Conservation (phyloP, 129 eudicot genomes). For the Rutidosis leptorrhynchoides region DNA sequence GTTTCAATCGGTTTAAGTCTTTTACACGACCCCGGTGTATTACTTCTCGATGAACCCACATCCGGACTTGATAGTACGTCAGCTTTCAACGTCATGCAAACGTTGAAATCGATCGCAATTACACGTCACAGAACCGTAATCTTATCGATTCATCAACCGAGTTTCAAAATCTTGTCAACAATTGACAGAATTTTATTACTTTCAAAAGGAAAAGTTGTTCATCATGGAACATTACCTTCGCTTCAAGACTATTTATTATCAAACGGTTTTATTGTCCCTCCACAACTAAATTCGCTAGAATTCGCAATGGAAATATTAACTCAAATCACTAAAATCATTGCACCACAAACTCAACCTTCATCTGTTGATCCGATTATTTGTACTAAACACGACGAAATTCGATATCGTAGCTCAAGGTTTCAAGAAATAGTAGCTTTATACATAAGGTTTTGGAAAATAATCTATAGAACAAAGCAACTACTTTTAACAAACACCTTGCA, state of each 20-base stretch:
- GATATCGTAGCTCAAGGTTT: constrained; percentile 65
- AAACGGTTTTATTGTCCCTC: constrained; percentile 72
- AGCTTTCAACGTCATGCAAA: constrained; percentile 79
- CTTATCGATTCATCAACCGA: constrained; percentile 88
- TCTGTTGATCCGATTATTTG: background rate
- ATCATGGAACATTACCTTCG: constrained; percentile 68
- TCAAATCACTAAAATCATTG: constrained; percentile 29
- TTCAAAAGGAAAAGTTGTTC: constrained; percentile 71
- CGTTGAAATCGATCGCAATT: constrained; percentile 51
- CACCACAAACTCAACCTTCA: constrained; percentile 14
- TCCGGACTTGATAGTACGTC: constrained; percentile 92
- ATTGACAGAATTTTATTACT: constrained; percentile 63
- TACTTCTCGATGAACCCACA: constrained; percentile 89
- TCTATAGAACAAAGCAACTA: constrained; percentile 77
- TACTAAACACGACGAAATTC: constrained; percentile 14
- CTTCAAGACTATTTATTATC: constrained; percentile 43
- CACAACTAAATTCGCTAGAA: constrained; percentile 87
- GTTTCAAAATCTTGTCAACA: constrained; percentile 79
- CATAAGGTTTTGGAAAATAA: constrained; percentile 68
- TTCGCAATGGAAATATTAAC: constrained; percentile 87
- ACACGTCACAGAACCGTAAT: constrained; percentile 63
- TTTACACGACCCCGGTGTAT: constrained; percentile 77
- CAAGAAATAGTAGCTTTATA: constrained; percentile 60
- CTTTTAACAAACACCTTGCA: constrained; percentile 80
- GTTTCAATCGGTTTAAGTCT: constrained; percentile 87